Evolutionary conservation across 768 basidiomycete genomes (phyloP), one percentile per base, ranked within the genome.

Genomic region (Sarcomyxa edulis): DNA sequence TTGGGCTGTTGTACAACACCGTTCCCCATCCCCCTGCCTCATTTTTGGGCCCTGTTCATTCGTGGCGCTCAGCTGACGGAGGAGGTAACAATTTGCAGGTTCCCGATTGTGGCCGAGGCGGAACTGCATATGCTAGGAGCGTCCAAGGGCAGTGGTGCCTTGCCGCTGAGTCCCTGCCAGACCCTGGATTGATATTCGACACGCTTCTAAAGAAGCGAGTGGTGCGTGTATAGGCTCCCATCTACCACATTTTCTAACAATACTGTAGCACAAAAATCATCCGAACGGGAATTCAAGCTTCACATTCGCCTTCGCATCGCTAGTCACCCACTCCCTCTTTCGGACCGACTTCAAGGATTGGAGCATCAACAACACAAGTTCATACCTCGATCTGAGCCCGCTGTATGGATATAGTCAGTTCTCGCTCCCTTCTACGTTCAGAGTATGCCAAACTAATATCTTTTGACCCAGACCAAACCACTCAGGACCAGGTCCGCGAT

Each of bases 261-360:
- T 48, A 7, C n/a, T 41, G 6, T 46, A 66, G 52, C 63, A 59
- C 42, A 43, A 58, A 30, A 51, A 62, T 14, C 78, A 80, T 49
- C 64, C 71, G 2, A 71, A 68, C 6, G 83, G 82, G 18, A 67
- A 78, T 43, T 81, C 78, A 12, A 73, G 68, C 48, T 48, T 81
- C 31, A 73, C 77, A 48, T 84, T 84, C 47, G 76, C 82, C 3
- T 82, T 81, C 45, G 84, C 81, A 2, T 64, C 76, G 22, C 58
- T 83, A 25, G 67, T 84, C 41, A 80, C 74, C 33, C 81, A 83
- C 55, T 69, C 65, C 5, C 55, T 79, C 7, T 81, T 78, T 65
- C 57, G 69, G 24, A 76, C 76, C 1, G 60, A 70, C 45, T 54
- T 50, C 8, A 42, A 49, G 3, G 64, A 75, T 44, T 60, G 56